Base-by-base conservation (phyloP, 2,329 filamentous ascomycete species). In the Epichloe brachyelytri region DNA sequence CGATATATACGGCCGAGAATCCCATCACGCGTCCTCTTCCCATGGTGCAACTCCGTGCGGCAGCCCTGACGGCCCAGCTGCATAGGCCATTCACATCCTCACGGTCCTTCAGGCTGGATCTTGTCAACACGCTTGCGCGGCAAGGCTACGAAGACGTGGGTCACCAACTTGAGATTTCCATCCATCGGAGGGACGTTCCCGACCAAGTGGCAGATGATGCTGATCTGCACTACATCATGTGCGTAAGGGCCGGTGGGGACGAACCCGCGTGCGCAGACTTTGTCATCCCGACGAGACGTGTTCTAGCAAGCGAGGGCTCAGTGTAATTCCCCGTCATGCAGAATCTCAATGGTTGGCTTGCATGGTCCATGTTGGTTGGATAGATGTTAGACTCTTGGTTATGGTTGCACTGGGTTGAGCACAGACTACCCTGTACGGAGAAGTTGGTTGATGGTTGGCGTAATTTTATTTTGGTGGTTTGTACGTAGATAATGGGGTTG, bases 11-110 rank as follows among this genome's bases (percentile, higher is more conserved):
- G 12, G 30, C 49, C 8, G 17, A 17, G 11, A n/a, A 46, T 41
- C 49, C 49, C 43, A 51, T 47, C 43, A 46, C 41, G n/a, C 49
- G 49, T 15, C 43, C 48, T n/a, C 19, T 46, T 15, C 49, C 49
- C 14, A 37, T 30, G 17, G 26, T 51, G 46, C 37, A 30, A 38
- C 48, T 50, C 40, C 43, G 48, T 33, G 48, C 26, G 11, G 45
- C 20, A 26, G n/a, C 19, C 19, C 48, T 49, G 48, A 30, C 22
- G 46, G 10, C 20, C 36, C 46, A 47, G 15, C 19, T 17, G 17
- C 5, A 39, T 39, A 22, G 36, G 17, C 20, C 37, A 19, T 47
- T 3, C 10, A 10, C 38, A 12, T 17, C 20, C 15, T 17, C 40
- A 12, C 15, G 17, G 33, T 40, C 15, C 10, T 38, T 43, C 17